Base-by-base conservation (phyloP, 140 eudicot genomes). In the Cichorium intybus region DNA sequence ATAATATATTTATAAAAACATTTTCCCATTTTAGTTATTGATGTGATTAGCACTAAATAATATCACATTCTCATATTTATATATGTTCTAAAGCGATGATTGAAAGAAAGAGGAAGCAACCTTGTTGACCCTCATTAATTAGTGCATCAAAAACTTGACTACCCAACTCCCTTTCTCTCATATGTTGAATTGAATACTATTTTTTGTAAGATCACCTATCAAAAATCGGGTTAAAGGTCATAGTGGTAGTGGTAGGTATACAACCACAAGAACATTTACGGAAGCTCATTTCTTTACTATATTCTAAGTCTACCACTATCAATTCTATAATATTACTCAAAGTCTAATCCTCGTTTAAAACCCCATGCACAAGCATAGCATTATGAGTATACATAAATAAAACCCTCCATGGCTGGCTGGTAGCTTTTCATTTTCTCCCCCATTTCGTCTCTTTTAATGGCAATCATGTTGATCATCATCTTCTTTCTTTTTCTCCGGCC, bases 211-310 rank as follows among this genome's bases (percentile, higher is more conserved):
- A 71, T 61, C 61, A 51, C 62, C 66, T 41, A 72, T 73, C 78
- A 24, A 57, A n/a, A 67, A 60, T 75, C 24, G 70, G 80, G 80
- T 76, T 77, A 76, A 76, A 71, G 66, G 57, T 46, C 24, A 49
- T n/a, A 70, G n/a, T n/a, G n/a, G n/a, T n/a, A n/a, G n/a, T n/a
- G n/a, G 78, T 77, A 65, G 77, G 73, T 58, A 66, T 43, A 54
- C 77, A 72, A 51, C 66, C 74, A 50, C 74, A 77, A 66, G 75
- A 68, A 67, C 54, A 31, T 75, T 75, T 64, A 75, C 64, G n/a
- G 28, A 56, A 50, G 57, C 14, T 21, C 21, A 64, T 35, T 63
- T 26, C 20, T 66, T 37, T 14, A 51, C 24, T 55, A 60, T 47
- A 22, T 53, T n/a, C 15, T 14, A 54, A 34, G 35, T 45, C 71